phyloP scores from a whole-genome alignment of 2,329 filamentous ascomycete species.

The Ilyonectria mors-panacis region DNA sequence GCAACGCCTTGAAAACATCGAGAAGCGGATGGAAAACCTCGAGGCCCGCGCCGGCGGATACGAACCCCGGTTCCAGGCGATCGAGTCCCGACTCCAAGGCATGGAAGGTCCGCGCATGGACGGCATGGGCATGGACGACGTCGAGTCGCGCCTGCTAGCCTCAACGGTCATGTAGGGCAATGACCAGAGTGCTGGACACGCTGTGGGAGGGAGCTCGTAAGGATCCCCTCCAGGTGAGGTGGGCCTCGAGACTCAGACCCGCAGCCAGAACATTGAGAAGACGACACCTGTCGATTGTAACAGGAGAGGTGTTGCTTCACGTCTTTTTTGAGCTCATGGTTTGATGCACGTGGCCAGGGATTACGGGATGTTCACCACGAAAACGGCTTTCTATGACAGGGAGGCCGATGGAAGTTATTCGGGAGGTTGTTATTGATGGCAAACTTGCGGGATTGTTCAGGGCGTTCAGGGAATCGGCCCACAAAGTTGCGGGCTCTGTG shows the following conservation, averaged over 20 bases:
- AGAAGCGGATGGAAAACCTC: conserved; percentile 69
- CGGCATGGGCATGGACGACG: conserved; percentile 61
- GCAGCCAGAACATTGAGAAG: conserved; percentile 26
- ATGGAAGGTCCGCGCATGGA: conserved; percentile 61
- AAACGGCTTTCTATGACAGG: conserved; percentile 37
- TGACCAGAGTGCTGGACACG: conserved; percentile 33
- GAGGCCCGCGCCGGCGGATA: conserved; percentile 62
- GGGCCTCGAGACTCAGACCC: neutral
- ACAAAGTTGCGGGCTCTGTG: conserved; percentile 47
- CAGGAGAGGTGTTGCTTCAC: conserved; percentile 22
- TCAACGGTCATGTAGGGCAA: conserved; percentile 60
- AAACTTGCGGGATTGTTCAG: conserved; percentile 46
- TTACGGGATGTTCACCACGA: conserved; percentile 32
- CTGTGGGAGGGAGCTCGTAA: conserved; percentile 10
- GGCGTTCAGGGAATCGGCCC: conserved; percentile 48
- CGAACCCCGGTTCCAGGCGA: conserved; percentile 62
- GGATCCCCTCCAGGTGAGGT: conserved; percentile 28
- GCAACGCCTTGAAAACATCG: conserved; percentile 64
- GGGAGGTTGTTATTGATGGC: conserved; percentile 44
- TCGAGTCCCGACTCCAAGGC: conserved; percentile 59
- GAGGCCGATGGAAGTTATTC: conserved; percentile 36
- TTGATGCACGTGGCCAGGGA: conserved; percentile 27
- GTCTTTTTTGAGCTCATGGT: conserved; percentile 30
- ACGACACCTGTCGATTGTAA: conserved; percentile 23
- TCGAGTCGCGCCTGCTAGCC: conserved; percentile 60